Conservation (phyloP, 345 rosid species). For the Raphanus sativus region DNA sequence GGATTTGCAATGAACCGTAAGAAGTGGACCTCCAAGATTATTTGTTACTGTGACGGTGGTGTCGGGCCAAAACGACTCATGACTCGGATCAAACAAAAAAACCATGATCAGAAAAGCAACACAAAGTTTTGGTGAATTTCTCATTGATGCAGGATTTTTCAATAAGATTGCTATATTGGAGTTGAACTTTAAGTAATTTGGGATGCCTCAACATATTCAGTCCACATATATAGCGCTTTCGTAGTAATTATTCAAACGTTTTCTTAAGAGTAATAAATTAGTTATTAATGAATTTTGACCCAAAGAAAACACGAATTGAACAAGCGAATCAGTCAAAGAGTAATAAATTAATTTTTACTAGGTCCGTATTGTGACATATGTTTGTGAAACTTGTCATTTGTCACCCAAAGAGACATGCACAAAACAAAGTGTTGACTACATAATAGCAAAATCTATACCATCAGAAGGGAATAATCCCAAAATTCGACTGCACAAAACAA, state of each 20-base stretch:
- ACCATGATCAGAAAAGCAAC: not conserved
- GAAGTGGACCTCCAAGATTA: slow-evolving; percentile 4
- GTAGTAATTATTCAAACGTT: not conserved
- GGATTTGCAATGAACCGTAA: slow-evolving; percentile 26
- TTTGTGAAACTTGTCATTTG: not conserved
- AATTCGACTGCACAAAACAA: too few relatives aligned
- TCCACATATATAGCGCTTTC: not conserved
- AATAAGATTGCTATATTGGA: not conserved
- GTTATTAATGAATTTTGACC: not conserved
- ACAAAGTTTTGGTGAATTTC: not conserved
- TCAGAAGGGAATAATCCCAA: too few relatives aligned
- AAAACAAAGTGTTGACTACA: not conserved
- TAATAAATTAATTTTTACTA: not conserved
- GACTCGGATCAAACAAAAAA: slow-evolving; percentile 4
- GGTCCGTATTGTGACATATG: not conserved
- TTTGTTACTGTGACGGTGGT: slow-evolving; percentile 11
- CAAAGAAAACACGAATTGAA: not conserved
- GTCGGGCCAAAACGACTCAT: not conserved
- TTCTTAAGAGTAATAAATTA: not conserved
- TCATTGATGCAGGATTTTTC: not conserved
- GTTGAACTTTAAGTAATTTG: not conserved
- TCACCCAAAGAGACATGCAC: not conserved
- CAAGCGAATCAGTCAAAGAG: not conserved
- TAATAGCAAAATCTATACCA: not conserved
- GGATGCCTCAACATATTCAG: not conserved